phyloP scores from a whole-genome alignment of 148 eudicot genomes.

The Vaccinium corymbosum region DNA sequence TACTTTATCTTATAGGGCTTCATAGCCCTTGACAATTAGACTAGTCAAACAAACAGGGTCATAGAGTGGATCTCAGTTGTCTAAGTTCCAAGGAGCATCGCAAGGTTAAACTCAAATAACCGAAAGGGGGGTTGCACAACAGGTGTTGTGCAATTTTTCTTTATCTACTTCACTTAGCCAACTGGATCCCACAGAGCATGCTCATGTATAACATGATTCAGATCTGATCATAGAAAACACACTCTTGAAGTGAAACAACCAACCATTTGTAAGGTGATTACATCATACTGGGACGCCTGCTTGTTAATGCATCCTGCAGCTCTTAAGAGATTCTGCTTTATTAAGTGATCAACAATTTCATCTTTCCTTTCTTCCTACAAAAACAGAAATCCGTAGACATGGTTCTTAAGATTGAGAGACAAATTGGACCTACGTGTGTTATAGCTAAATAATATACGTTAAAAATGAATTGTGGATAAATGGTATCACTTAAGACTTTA shows the following conservation, averaged over 20 bases:
- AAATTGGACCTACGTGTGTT: background rate
- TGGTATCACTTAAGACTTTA: background rate
- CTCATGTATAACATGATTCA: background rate
- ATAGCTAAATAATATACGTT: background rate
- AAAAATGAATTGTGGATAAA: background rate
- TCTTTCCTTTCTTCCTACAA: background rate
- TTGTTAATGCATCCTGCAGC: background rate
- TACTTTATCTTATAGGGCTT: background rate
- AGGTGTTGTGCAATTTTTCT: background rate
- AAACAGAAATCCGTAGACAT: background rate
- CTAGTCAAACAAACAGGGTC: background rate
- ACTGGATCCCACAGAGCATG: background rate
- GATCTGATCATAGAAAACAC: background rate
- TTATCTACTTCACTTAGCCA: background rate
- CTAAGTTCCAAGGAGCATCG: background rate
- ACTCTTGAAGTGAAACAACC: background rate
- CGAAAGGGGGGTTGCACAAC: background rate
- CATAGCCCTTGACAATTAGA: background rate
- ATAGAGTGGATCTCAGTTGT: background rate
- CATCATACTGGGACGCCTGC: background rate
- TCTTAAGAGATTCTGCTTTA: background rate
- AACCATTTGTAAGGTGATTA: background rate
- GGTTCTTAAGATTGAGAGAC: background rate
- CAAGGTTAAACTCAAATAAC: background rate
- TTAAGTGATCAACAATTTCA: background rate